phyloP scores from a whole-genome alignment of 192 early-diverging fungal genomes.

The Entomortierella chlamydospora region DNA sequence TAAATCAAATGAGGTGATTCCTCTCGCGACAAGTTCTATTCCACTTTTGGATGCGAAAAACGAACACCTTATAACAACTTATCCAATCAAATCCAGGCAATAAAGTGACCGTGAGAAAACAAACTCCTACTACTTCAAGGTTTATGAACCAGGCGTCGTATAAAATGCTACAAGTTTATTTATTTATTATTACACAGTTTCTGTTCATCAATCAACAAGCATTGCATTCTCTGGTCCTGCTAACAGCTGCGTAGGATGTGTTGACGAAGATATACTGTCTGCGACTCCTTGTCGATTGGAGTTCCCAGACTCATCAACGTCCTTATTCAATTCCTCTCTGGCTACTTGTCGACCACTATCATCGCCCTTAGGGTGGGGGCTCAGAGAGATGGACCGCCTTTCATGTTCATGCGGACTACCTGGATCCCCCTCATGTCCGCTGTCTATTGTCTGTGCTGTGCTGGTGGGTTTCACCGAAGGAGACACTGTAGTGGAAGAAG shows the following conservation, averaged over 20 bases:
- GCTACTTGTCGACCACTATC: neutral
- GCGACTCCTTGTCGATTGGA: neutral
- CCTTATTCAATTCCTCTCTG: neutral
- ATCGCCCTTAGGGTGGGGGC: neutral
- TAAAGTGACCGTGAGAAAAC: conserved; percentile 12
- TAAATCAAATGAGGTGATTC: conserved; percentile 25
- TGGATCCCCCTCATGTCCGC: neutral
- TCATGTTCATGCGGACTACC: neutral
- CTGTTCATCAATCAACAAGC: conserved; percentile 4
- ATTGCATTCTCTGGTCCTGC: neutral
- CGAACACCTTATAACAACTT: neutral
- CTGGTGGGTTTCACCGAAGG: neutral
- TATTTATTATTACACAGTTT: neutral
- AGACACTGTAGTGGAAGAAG: neutral
- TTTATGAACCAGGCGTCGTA: too few relatives aligned
- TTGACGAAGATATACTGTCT: neutral
- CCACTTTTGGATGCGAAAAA: conserved; percentile 23
- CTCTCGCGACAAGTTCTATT: conserved; percentile 60
- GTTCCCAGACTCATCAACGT: neutral
- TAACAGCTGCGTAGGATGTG: neutral
- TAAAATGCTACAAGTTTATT: too few relatives aligned
- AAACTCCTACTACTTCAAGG: too few relatives aligned
- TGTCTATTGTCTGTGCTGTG: neutral
- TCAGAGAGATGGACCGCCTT: neutral
- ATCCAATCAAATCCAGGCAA: neutral